Percentiles rank a stretch among this genome's conserved stretches.
Conservation (phyloP, 2,329 filamentous ascomycete species). For the Fusarium anguioides region DNA sequence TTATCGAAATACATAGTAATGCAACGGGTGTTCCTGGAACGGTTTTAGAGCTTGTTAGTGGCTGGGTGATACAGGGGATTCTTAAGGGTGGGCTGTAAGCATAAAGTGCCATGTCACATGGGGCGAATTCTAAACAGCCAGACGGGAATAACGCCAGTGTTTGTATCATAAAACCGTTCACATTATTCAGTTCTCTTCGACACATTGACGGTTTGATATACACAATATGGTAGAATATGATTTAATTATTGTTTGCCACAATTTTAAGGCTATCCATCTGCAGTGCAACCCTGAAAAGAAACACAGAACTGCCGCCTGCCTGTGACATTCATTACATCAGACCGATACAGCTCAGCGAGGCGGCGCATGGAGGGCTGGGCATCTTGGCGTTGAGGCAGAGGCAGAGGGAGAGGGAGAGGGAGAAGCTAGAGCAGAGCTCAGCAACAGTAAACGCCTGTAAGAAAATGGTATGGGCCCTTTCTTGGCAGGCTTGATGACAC, state of each 20-base stretch:
- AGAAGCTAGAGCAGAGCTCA: no score
- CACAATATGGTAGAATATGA: no score
- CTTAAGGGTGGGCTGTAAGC: not conserved
- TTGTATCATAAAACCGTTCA: no score
- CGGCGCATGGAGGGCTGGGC: conserved; percentile 37
- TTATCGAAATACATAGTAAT: not conserved
- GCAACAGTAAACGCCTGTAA: conserved; percentile 15
- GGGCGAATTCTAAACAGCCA: not conserved
- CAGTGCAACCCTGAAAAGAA: not conserved
- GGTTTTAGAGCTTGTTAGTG: conserved; percentile 17
- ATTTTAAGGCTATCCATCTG: not conserved
- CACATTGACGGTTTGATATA: not conserved
- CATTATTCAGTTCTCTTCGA: no score
- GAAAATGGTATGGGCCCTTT: conserved; percentile 18
- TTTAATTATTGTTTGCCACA: not conserved
- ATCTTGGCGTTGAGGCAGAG: conserved; percentile 27
- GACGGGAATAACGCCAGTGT: no score
- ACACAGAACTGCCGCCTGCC: not conserved
- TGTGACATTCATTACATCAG: conserved; percentile 18
- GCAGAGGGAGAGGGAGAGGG: no score
- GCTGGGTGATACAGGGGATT: conserved; percentile 14
- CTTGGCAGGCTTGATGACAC: not conserved
- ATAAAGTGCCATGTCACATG: no score
- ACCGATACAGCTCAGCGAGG: conserved; percentile 22
- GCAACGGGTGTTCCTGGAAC: conserved; percentile 24